phyloP scores from a whole-genome alignment of 2,329 filamentous ascomycete species.

The Fusarium sacchari region DNA sequence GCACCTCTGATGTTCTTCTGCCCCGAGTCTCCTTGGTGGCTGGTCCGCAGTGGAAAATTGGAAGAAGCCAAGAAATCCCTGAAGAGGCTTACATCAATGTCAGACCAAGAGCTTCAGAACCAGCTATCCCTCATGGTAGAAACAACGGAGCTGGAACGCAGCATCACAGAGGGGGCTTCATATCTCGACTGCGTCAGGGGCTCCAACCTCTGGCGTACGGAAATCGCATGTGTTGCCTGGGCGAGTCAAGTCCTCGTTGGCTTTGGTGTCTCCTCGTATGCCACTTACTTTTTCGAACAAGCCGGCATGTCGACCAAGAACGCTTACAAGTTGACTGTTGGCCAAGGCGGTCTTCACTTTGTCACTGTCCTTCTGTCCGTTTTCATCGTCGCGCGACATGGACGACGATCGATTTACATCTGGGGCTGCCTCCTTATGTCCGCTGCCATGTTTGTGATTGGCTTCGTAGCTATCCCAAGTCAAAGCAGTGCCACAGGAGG shows the following conservation, averaged over 20 bases:
- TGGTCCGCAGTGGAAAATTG: slow-evolving; percentile 35
- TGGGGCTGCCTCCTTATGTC: not conserved
- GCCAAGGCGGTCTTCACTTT: not conserved
- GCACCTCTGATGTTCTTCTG: slow-evolving; percentile 43
- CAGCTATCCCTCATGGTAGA: slow-evolving; percentile 55
- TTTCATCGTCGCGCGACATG: not conserved
- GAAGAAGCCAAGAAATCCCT: not conserved
- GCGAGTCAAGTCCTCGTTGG: not conserved
- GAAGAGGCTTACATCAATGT: not conserved
- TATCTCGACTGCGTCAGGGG: slow-evolving; percentile 54
- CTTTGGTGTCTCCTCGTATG: not conserved
- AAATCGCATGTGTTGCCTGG: slow-evolving; percentile 50
- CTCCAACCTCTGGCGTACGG: slow-evolving; percentile 52
- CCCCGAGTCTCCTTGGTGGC: slow-evolving; percentile 50
- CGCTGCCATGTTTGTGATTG: not conserved
- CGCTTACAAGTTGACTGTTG: not conserved
- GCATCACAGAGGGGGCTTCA: not conserved
- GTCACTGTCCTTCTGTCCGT: not conserved
- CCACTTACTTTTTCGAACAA: not conserved
- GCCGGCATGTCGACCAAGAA: not conserved
- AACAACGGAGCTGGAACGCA: slow-evolving; percentile 45
- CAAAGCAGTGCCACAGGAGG: not conserved
- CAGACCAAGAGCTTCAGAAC: not conserved
- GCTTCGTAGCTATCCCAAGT: not conserved
- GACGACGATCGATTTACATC: not conserved